Evolutionary conservation across 257 asterid genomes (phyloP).

Genomic region (Nicotiana benthamiana): DNA sequence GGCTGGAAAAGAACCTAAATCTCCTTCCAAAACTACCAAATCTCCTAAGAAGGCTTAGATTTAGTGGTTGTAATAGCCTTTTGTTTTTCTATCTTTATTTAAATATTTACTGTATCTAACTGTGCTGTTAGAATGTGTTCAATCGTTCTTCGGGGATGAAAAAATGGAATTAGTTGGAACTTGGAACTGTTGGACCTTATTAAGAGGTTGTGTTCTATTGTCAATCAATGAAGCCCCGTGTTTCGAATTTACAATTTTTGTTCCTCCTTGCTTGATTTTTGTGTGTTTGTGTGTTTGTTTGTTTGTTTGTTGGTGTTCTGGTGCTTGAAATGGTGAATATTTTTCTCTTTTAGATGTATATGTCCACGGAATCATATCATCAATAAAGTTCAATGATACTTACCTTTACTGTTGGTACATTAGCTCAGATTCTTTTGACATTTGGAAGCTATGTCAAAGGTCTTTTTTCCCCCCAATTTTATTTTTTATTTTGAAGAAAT

Average conservation of each 20-base stretch:
- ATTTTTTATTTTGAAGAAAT: no score
- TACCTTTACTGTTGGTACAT: no score
- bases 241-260: not conserved
- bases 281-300: no score
- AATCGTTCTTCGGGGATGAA: not conserved
- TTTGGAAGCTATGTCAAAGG: no score
- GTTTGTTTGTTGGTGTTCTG: no score
- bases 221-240: conserved; percentile 9
- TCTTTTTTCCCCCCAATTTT: no score
- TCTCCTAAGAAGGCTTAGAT: conserved; percentile 15
- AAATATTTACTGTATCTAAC: not conserved
- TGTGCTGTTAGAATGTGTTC: not conserved
- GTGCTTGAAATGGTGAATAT: no score
- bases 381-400: no score
- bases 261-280: not conserved
- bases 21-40: conserved; percentile 10
- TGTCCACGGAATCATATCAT: no score
- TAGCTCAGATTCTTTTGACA: no score
- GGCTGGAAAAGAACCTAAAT: conserved; percentile 4
- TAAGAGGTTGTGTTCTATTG: not conserved
- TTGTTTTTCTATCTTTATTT: no score
- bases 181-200: not conserved
- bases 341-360: no score
- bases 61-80: not conserved
- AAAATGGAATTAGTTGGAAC: not conserved